Conservation (phyloP, 495 filamentous ascomycete genomes). For the Hypoxylon subgilvum region DNA sequence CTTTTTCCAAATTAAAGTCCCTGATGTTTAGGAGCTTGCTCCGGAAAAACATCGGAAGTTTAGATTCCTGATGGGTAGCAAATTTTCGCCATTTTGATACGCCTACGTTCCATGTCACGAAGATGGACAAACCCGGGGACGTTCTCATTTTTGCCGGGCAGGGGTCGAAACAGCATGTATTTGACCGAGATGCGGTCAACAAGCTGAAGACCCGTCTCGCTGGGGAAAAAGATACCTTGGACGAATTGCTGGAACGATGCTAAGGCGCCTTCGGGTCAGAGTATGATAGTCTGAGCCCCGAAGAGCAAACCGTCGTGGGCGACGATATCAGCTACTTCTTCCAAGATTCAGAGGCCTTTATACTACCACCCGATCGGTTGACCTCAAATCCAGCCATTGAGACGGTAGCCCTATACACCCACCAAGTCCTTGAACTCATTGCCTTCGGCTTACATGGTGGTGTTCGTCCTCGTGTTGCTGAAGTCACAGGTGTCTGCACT, state of each 20-base stretch:
- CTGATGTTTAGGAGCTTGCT: no score
- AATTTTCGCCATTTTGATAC: no score
- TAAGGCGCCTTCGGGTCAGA: not conserved
- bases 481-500: slow-evolving; percentile 17
- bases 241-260: not conserved
- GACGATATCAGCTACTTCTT: not conserved
- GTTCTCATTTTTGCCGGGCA: slow-evolving; percentile 14
- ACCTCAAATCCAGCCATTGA: slow-evolving; percentile 12
- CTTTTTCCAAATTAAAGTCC: no score
- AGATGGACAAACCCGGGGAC: slow-evolving; percentile 1
- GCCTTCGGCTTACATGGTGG: not conserved
- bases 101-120: no score
- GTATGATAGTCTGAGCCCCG: not conserved
- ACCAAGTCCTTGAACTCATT: slow-evolving; percentile 16
- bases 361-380: slow-evolving; percentile 6
- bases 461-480: not conserved
- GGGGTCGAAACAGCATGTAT: slow-evolving; percentile 19
- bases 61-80: no score
- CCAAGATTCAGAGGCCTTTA: slow-evolving; percentile 7
- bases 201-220: slow-evolving; percentile 2
- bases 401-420: slow-evolving; percentile 17
- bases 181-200: not conserved
- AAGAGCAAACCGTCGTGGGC: slow-evolving; percentile 1
- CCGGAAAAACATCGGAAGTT: no score
- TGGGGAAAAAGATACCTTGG: not conserved